These are phyloP conservation scores for Sugiyamaella castrensis DNA, from an alignment of 1,139 yeast genomes.

Conservation along the genomic window DNA sequence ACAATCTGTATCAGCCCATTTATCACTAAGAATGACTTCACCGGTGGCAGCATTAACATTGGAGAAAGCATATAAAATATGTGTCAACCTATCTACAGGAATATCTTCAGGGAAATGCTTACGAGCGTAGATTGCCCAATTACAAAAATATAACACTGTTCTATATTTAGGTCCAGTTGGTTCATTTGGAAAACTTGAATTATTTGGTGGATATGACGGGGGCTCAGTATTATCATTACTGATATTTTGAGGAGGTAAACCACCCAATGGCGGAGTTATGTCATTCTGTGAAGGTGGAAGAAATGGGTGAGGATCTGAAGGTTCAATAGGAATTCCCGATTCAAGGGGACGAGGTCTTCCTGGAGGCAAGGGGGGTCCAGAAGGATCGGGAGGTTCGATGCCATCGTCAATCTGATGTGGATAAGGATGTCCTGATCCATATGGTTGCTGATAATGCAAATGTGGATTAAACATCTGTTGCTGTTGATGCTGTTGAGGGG, in stretches of 20 bases:
- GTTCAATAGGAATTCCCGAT: no score
- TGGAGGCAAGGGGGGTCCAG: no score
- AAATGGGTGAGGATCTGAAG: no score
- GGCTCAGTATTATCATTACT: no score
- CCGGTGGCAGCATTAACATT: conserved; percentile 56
- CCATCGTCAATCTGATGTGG: not conserved
- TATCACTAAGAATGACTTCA: conserved; percentile 52
- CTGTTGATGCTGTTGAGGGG: not conserved
- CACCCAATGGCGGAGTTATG: no score
- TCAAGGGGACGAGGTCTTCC: no score
- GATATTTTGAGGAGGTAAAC: no score
- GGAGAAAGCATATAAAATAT: conserved; percentile 76
- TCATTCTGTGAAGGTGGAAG: no score
- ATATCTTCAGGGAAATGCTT: conserved; percentile 65
- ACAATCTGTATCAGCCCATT: conserved; percentile 59
- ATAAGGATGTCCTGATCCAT: conserved; percentile 1
- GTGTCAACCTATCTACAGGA: conserved; percentile 56
- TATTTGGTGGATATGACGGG: no score
- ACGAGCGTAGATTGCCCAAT: conserved; percentile 72
- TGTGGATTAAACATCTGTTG: conserved; percentile 9
- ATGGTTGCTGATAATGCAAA: conserved; percentile 5
- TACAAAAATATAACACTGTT: conserved; percentile 32
- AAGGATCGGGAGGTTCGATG: no score
- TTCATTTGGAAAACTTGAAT: no score
- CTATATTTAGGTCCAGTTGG: conserved; percentile 13